Conservation (phyloP, 208 protist species). For the Trypanosoma grayi region DNA sequence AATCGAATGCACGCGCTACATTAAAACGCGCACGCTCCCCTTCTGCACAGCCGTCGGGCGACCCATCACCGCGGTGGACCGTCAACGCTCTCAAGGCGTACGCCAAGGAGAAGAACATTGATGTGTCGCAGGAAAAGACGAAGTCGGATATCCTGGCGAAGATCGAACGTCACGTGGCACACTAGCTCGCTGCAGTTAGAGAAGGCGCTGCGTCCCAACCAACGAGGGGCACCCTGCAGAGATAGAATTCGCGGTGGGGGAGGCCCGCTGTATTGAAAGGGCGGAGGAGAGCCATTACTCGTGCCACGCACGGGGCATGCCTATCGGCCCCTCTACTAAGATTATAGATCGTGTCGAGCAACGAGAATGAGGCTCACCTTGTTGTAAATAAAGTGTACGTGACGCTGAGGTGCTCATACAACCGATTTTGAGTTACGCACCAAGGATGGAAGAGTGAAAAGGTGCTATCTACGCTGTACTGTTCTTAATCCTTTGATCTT, state of each 20-base stretch:
- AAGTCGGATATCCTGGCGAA: conserved; percentile 69
- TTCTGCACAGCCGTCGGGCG: conserved; percentile 18
- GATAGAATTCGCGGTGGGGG: not conserved
- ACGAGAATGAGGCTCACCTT: too few species aligned
- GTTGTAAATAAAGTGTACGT: too few species aligned
- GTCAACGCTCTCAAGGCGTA: conserved; percentile 59
- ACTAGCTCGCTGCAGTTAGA: not conserved
- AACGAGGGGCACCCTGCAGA: not conserved
- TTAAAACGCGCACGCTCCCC: conserved; percentile 18
- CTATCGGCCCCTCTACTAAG: too few species aligned
- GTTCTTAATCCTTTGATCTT: not conserved
- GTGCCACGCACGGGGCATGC: too few species aligned
- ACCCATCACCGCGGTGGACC: conserved; percentile 53
- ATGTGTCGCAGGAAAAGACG: conserved; percentile 31
- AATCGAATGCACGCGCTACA: not conserved
- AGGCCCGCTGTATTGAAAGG: too few species aligned
- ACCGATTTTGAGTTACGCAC: too few species aligned
- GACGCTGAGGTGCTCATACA: too few species aligned
- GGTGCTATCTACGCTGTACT: not conserved
- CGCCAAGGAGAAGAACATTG: conserved; percentile 60
- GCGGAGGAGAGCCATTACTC: too few species aligned
- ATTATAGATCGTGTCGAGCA: too few species aligned
- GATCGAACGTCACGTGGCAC: conserved; percentile 24
- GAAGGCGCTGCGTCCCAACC: not conserved
- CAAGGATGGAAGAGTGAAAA: too few species aligned